Percentiles rank a stretch among this genome's conserved stretches.
Conservation (phyloP, 2,329 filamentous ascomycete species). For the Xylariaceae sp. region DNA sequence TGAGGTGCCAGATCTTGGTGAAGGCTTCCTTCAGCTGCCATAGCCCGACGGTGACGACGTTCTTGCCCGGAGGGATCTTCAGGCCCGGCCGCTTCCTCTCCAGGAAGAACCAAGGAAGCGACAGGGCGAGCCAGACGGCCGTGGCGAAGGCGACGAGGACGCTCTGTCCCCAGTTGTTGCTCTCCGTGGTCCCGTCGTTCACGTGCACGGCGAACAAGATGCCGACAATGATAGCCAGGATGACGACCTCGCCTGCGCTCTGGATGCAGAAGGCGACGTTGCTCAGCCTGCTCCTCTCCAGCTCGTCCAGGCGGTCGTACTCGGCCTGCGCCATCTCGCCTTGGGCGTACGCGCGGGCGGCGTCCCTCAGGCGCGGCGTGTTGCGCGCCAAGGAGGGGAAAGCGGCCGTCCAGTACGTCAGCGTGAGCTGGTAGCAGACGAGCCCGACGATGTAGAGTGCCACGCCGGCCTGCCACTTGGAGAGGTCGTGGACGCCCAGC, state of each 20-base stretch:
- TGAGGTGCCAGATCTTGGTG: constrained; percentile 56
- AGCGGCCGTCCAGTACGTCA: constrained; percentile 65
- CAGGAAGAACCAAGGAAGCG: constrained; percentile 61
- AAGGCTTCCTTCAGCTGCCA: constrained; percentile 56
- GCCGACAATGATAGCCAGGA: constrained; percentile 59
- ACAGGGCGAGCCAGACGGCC: constrained; percentile 58
- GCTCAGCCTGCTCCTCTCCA: constrained; percentile 58
- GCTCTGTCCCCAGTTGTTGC: constrained; percentile 62
- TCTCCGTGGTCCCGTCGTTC: constrained; percentile 48
- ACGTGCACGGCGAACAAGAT: constrained; percentile 58
- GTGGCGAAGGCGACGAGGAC: constrained; percentile 62
- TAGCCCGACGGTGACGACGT: constrained; percentile 53
- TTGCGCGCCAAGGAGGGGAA: constrained; percentile 37
- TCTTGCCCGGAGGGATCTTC: constrained; percentile 33
- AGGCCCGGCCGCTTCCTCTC: constrained; percentile 60
- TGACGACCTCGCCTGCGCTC: constrained; percentile 55
- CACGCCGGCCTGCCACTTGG: constrained; percentile 54
- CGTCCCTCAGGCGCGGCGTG: constrained; percentile 30
- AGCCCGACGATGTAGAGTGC: constrained; percentile 62
- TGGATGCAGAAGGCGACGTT: constrained; percentile 62
- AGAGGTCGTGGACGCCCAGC: constrained; percentile 56
- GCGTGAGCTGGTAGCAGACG: constrained; percentile 60
- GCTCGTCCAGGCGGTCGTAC: constrained; percentile 55
- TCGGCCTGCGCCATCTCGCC: constrained; percentile 51
- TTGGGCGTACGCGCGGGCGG: constrained; percentile 27